phyloP scores from a whole-genome alignment of 768 basidiomycete species.

The Phylloporus arenicola region DNA sequence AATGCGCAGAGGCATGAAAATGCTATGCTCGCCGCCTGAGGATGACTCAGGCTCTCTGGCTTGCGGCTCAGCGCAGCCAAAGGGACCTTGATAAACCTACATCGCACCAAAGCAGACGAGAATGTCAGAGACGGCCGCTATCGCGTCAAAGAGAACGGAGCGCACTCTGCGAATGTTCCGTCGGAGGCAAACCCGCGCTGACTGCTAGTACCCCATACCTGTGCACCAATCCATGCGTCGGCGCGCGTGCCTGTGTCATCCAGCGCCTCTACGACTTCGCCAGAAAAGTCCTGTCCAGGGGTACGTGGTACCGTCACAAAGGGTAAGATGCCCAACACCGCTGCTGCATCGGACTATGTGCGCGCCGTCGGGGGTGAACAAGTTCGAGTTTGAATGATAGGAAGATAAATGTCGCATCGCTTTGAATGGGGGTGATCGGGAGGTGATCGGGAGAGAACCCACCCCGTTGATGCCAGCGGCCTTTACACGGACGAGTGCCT shows the following conservation, averaged over 20 bases:
- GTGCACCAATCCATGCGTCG: conserved; percentile 22
- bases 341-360: conserved; percentile 28
- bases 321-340: conserved; percentile 21
- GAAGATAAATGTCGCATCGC: background rate
- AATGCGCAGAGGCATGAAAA: conserved; percentile 33
- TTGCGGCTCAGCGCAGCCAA: conserved; percentile 28
- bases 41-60: conserved; percentile 22
- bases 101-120: background rate
- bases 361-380: background rate
- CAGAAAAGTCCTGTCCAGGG: conserved; percentile 32
- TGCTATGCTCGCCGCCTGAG: conserved; percentile 29
- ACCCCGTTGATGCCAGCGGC: conserved; percentile 33
- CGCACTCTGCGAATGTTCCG: conserved; percentile 32
- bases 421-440: background rate
- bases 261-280: conserved; percentile 29
- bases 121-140: background rate
- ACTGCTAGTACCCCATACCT: conserved; percentile 33
- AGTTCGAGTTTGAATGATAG: background rate
- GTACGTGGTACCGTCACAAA: conserved; percentile 32
- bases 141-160: background rate
- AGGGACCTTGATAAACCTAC: conserved; percentile 28
- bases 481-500: conserved; percentile 29
- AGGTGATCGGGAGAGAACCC: conserved; percentile 1
- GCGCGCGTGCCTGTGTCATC: conserved; percentile 18
- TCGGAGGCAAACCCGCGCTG: conserved; percentile 29